Conservation (phyloP, 2,329 filamentous ascomycete genomes). For the Endoconidiophora polonica region DNA sequence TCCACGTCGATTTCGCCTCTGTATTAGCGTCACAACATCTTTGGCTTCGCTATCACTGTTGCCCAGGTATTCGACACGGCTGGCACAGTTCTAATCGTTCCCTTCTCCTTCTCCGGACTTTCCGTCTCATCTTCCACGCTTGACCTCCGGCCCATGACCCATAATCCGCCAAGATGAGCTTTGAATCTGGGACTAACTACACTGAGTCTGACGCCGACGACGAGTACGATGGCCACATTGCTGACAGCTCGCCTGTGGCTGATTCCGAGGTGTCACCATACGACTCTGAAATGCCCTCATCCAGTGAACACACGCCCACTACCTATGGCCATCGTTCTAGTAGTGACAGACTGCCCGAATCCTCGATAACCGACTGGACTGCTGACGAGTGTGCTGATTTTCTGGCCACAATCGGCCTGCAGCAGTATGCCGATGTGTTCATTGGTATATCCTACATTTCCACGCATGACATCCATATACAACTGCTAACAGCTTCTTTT, state of each 20-base stretch:
- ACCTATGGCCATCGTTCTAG: constrained; percentile 53
- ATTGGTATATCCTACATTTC: constrained; percentile 45
- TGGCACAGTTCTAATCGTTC: too few species aligned
- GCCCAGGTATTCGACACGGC: too few species aligned
- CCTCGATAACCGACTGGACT: constrained; percentile 64
- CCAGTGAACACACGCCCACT: constrained; percentile 60
- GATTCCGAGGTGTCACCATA: constrained; percentile 55
- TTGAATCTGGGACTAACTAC: constrained; percentile 51
- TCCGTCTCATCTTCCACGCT: too few species aligned
- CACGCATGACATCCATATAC: too few species aligned
- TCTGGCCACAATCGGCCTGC: constrained; percentile 59
- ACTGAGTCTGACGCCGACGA: constrained; percentile 70
- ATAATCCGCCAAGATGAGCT: constrained; percentile 29
- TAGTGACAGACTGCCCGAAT: constrained; percentile 52
- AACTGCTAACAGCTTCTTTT: not conserved
- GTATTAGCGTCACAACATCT: too few species aligned
- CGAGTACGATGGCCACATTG: constrained; percentile 61
- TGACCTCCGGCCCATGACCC: too few species aligned
- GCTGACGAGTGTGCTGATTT: constrained; percentile 85
- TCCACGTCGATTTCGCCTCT: too few species aligned
- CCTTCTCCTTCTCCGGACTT: too few species aligned
- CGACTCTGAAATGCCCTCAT: constrained; percentile 53
- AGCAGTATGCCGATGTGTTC: constrained; percentile 70
- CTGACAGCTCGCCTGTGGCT: constrained; percentile 49
- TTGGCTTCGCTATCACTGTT: too few species aligned